Evolutionary conservation across 768 basidiomycete genomes (phyloP), one percentile per base, ranked within the genome.

Genomic region (Trametes cubensis): DNA sequence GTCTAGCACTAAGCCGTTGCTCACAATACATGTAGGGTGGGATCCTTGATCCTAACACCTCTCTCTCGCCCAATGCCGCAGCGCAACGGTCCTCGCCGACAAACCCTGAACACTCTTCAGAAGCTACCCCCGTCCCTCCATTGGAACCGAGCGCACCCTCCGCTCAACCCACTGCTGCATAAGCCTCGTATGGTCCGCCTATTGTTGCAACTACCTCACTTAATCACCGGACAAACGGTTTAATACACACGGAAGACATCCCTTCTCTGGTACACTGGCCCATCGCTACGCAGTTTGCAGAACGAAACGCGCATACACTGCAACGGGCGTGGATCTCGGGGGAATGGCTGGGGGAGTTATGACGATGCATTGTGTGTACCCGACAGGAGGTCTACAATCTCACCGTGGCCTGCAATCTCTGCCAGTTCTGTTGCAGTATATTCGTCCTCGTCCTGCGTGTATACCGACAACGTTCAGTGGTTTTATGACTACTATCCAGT

Each of bases 351-450:
- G 30, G 25, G 53, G 54, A 17, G 3, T 57, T 49, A 60, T 41
- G 56, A 20, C 18, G 50, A 23, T 66, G 47, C 55, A 60, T 51
- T 45, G 23, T 50, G 42, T 60, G 51, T 57, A 42, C 42, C 54
- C 53, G 55, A 66, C 26, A 78, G 64, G 62, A 80, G 66, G 40
- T 74, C 66, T 42, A 80, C 80, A 58, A 92, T 80, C 0, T 83
- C 80, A 23, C 79, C 75, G 66, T 86, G 83, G 20, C 83, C 84
- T 15, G 86, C 82, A 44, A 84, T 76, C 28, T 72, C 71, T 49
- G 90, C 90, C 61, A 92, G 72, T 59, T 88, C 83, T n/a, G 72
- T 58, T 3, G 86, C 83, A 3, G 84, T 83, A 59, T 86, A 76
- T 26, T 80, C 86, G 68, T 92, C 90, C 30, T 83, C 75, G 70